These are phyloP conservation scores for Epichloe festucae DNA, from an alignment of 2,329 filamentous ascomycete species.

Conservation along the genomic window DNA sequence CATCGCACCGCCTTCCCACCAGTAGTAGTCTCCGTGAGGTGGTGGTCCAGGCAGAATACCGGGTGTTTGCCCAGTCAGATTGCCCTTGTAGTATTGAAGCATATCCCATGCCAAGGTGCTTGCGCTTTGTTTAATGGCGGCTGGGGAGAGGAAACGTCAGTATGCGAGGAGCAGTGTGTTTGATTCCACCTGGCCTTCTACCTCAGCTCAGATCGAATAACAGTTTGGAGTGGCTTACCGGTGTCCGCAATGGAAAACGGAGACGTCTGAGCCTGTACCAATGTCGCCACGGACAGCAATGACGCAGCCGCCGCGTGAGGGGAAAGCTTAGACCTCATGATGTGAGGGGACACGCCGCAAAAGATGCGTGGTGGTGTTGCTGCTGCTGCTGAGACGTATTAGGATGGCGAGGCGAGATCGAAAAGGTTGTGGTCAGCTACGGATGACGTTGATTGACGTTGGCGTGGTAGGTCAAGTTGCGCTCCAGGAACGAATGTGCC, in stretches of 20 bases:
- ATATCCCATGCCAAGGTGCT: slow-evolving; percentile 29
- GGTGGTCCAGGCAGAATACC: slow-evolving; percentile 37
- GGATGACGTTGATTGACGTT: neutral
- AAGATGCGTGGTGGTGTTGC: neutral
- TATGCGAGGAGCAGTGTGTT: neutral
- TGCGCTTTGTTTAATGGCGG: slow-evolving; percentile 26
- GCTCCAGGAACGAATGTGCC: neutral
- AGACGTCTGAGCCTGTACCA: slow-evolving; percentile 7
- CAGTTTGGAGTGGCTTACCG: slow-evolving; percentile 2
- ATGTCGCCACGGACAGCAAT: slow-evolving; percentile 3
- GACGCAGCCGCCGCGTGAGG: neutral
- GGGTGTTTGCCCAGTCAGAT: slow-evolving; percentile 28
- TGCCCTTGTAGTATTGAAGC: slow-evolving; percentile 33
- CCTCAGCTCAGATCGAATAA: neutral
- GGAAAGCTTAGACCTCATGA: slow-evolving; percentile 6
- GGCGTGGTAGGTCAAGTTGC: neutral
- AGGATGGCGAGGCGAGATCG: neutral
- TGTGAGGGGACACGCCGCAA: neutral
- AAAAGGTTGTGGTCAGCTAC: too few species aligned
- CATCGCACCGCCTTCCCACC: slow-evolving; percentile 53
- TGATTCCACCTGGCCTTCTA: neutral
- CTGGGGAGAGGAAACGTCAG: slow-evolving; percentile 11
- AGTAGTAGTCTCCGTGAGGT: slow-evolving; percentile 40
- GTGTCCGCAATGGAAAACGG: slow-evolving; percentile 3
- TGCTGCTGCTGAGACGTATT: neutral